These are phyloP conservation scores for Fusarium irregulare DNA, from an alignment of 2,329 filamentous ascomycete genomes.

Conservation along the genomic window DNA sequence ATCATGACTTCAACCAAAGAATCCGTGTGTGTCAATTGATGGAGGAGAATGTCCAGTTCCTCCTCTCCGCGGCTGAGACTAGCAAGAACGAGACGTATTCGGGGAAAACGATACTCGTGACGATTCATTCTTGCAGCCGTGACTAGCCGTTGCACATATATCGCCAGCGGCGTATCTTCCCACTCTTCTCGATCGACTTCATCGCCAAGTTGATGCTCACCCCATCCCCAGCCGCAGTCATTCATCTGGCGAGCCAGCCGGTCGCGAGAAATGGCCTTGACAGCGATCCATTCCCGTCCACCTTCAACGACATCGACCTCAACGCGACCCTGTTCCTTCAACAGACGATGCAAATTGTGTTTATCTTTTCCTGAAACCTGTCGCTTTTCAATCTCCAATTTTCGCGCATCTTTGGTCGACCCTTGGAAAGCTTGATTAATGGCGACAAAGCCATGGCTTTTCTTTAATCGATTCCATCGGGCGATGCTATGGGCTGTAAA, in stretches of 20 bases:
- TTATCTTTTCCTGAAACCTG: conserved; percentile 43
- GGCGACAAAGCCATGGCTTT: conserved; percentile 47
- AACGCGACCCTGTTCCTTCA: conserved; percentile 51
- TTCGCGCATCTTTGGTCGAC: conserved; percentile 45
- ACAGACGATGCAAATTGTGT: conserved; percentile 46
- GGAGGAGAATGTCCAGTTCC: conserved; percentile 49
- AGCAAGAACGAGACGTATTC: conserved; percentile 52
- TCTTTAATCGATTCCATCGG: conserved; percentile 51
- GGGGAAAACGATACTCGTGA: conserved; percentile 53
- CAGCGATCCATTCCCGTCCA: conserved; percentile 51
- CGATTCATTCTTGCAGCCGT: conserved; percentile 53
- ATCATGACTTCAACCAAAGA: conserved; percentile 49
- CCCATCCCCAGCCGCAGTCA: conserved; percentile 57
- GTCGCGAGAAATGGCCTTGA: conserved; percentile 48
- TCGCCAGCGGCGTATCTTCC: conserved; percentile 51
- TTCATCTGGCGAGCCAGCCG: conserved; percentile 55
- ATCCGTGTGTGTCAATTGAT: conserved; percentile 48
- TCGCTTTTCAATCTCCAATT: conserved; percentile 38
- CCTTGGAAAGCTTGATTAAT: conserved; percentile 51
- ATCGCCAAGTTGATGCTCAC: conserved; percentile 49
- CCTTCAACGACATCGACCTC: conserved; percentile 53
- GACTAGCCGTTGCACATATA: conserved; percentile 49
- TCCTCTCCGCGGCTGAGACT: conserved; percentile 47
- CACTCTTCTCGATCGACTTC: conserved; percentile 50
- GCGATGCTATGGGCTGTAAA: conserved; percentile 36